Conservation (phyloP, 208 protist genomes). For the Leishmania tropica region DNA sequence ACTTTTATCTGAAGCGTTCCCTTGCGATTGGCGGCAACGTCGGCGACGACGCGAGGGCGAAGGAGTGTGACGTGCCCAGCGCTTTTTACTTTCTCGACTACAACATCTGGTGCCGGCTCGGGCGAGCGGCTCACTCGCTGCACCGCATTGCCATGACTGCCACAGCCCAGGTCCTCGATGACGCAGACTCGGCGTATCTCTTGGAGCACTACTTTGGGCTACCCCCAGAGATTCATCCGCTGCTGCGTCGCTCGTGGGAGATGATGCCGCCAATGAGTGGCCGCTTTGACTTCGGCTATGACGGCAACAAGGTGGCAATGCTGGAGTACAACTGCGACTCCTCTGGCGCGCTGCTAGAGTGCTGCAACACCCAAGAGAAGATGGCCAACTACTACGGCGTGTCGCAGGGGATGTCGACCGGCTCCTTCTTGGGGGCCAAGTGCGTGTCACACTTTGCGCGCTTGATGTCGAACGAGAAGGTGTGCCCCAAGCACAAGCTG, state of each 20-base stretch:
- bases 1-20: constrained; percentile 67
- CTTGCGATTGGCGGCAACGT: constrained; percentile 37
- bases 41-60: constrained; percentile 33
- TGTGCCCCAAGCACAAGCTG: constrained; percentile 50
- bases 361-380: constrained; percentile 84
- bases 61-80: constrained; percentile 48
- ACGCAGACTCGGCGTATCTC: constrained; percentile 51
- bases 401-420: constrained; percentile 58
- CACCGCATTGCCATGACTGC: constrained; percentile 74
- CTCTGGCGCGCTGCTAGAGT: constrained; percentile 75
- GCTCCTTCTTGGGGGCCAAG: constrained; percentile 64
- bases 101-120: constrained; percentile 74
- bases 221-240: constrained; percentile 63
- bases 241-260: constrained; percentile 61
- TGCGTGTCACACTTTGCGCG: constrained; percentile 54
- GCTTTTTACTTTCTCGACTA: constrained; percentile 82
- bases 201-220: constrained; percentile 81
- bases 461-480: constrained; percentile 46
- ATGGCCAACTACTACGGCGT: constrained; percentile 72
- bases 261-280: constrained; percentile 57
- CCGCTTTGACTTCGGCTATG: constrained; percentile 84
- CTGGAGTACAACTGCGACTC: constrained; percentile 88
- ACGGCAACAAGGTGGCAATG: constrained; percentile 68
- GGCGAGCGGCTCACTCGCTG: constrained; percentile 60
- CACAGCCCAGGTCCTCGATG: constrained; percentile 52